Evolutionary conservation across 257 asterid genomes (phyloP).

Genomic region (Penstemon barbatus): DNA sequence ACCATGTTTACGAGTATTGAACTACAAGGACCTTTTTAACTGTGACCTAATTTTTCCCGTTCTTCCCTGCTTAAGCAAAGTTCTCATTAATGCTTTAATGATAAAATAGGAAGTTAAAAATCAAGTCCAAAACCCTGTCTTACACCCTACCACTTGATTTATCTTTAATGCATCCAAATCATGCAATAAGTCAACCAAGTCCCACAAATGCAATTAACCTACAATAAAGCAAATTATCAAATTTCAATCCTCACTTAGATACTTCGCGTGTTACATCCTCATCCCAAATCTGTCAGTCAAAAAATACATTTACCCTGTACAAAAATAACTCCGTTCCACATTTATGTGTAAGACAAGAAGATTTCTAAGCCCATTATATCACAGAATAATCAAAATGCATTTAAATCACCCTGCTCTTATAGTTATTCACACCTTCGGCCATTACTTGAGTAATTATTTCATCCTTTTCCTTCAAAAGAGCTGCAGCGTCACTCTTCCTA

Average conservation of each 20-base stretch:
- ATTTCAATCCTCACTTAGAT: constrained; percentile 5
- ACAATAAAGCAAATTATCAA: constrained; percentile 8
- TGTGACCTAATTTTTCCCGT: constrained; percentile 8
- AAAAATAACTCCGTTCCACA: neutral
- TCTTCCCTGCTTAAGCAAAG: constrained; percentile 3
- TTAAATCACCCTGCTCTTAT: constrained; percentile 5
- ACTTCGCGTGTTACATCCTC: neutral
- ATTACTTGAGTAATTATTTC: constrained; percentile 93
- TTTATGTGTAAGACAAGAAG: neutral
- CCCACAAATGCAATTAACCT: constrained; percentile 3
- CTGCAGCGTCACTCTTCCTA: constrained; percentile 90
- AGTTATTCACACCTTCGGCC: constrained; percentile 77
- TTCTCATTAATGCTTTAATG: neutral
- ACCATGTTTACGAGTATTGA: neutral
- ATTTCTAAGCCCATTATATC: constrained; percentile 20
- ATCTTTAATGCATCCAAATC: neutral
- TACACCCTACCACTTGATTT: neutral
- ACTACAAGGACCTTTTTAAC: neutral
- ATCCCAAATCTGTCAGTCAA: neutral
- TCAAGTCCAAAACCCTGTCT: neutral
- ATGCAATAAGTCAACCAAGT: neutral
- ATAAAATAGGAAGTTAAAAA: neutral
- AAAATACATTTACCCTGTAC: constrained; percentile 22
- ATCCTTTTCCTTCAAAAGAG: constrained; percentile 93
- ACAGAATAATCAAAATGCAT: constrained; percentile 13